Percentiles rank a stretch among this genome's conserved stretches.
Evolutionary conservation across 495 filamentous ascomycete genomes (phyloP).

Genomic region (Neurospora sp.): DNA sequence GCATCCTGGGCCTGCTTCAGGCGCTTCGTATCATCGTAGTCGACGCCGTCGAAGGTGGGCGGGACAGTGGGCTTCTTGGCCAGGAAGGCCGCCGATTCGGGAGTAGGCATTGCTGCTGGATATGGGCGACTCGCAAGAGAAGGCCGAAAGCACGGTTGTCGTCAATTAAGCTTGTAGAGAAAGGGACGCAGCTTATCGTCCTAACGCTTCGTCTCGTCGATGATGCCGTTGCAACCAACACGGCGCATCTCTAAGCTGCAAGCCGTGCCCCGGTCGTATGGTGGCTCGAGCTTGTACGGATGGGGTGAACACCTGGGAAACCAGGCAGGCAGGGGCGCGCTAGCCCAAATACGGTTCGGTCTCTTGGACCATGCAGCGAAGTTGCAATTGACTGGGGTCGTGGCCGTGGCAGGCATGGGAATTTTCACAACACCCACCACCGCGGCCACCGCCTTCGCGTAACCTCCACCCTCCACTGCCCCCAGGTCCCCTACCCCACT

Average conservation of each 20-base stretch:
- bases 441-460: background rate
- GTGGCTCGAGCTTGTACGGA: background rate
- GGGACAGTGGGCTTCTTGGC: slow-evolving; percentile 90
- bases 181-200: background rate
- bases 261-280: background rate
- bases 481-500: slow-evolving; percentile 2
- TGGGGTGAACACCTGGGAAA: background rate
- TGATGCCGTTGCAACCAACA: background rate
- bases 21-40: slow-evolving; percentile 83
- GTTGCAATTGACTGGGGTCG: background rate
- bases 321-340: background rate
- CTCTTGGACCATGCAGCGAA: background rate
- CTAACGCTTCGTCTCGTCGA: background rate
- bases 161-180: background rate
- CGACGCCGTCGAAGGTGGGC: slow-evolving; percentile 92
- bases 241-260: background rate
- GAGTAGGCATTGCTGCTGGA: slow-evolving; percentile 55
- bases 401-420: background rate
- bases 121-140: background rate
- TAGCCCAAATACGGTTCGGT: background rate
- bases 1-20: slow-evolving; percentile 92
- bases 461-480: background rate
- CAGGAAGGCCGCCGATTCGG: slow-evolving; percentile 86
- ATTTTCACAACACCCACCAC: background rate
- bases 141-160: background rate